These are phyloP conservation scores for Penicillium salamii DNA, from an alignment of 495 filamentous ascomycete genomes.

Conservation along the genomic window DNA sequence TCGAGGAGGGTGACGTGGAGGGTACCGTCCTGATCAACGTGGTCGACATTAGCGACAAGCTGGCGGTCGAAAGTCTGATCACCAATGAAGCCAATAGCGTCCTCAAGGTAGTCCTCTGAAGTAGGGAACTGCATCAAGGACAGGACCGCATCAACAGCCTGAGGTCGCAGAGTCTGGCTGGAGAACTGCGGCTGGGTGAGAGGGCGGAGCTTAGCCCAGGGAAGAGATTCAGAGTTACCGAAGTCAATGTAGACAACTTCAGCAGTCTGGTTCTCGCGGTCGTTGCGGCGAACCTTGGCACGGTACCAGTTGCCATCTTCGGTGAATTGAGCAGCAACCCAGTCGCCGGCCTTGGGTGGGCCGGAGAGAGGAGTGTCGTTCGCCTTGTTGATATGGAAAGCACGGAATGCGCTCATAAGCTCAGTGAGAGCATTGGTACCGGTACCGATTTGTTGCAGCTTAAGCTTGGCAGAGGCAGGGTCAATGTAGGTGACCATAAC, in stretches of 20 bases:
- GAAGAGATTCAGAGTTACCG: constrained; percentile 84
- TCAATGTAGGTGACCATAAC: constrained; percentile 89
- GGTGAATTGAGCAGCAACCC: constrained; percentile 83
- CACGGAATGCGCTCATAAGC: constrained; percentile 84
- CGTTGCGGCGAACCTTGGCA: constrained; percentile 83
- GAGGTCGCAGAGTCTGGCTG: constrained; percentile 72
- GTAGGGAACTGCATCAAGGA: constrained; percentile 85
- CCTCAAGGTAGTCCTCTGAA: constrained; percentile 70
- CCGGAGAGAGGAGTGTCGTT: constrained; percentile 69
- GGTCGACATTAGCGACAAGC: constrained; percentile 89
- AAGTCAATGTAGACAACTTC: constrained; percentile 96
- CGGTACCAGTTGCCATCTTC: constrained; percentile 93
- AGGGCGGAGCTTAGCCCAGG: constrained; percentile 79
- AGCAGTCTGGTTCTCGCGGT: constrained; percentile 80
- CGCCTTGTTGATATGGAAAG: constrained; percentile 73
- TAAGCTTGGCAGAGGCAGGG: constrained; percentile 64
- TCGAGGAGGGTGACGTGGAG: constrained; percentile 86
- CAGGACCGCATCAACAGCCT: constrained; percentile 85
- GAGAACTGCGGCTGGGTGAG: constrained; percentile 76
- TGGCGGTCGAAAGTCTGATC: constrained; percentile 64
- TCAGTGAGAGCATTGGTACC: constrained; percentile 77
- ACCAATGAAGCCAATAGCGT: constrained; percentile 69
- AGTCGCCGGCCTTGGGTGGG: constrained; percentile 86
- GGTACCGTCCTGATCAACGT: constrained; percentile 68
- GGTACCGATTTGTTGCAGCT: constrained; percentile 82